Base-by-base conservation (phyloP, 2,329 filamentous ascomycete species). In the Arthrobotrys sphaeroides region DNA sequence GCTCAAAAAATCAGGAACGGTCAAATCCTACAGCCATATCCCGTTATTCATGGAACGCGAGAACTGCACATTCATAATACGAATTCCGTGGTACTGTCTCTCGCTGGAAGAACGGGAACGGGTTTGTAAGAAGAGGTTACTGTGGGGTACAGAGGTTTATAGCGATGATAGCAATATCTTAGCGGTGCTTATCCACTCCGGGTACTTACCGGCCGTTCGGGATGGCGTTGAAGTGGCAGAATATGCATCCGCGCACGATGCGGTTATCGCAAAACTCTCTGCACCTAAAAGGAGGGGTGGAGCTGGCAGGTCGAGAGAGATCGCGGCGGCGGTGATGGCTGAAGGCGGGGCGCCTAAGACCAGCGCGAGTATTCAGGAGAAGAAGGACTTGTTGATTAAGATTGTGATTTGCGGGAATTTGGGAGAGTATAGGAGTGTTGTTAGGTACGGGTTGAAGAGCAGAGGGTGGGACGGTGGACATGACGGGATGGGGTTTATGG, bases 71-170 rank as follows among this genome's bases (percentile, higher is more conserved):
- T 89, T 96, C 77, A 97, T 93, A 0, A 87, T 99, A 75, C 92
- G 95, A 79, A 89, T 99, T 5, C 91, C 94, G 1, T 89, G 91
- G 26, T 88, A 91, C 53, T 93, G 95, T 79, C 85, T 99, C 5
- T 88, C 88, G 6, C 82, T 88, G 0, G 83, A 86, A 5, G 88
- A 91, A 22, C 87, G 94, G 28, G 91, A 95, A 81, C 92, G 96
- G 78, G 94, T 98, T 60, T 96, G 93, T 9, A 84, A 88, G 5
- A 88, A 92, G 33, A 88, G 91, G 18, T 91, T 92, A 5, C 82
- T 99, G 0, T 99, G 94, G 94, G 95, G 95, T 0, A 95, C 93
- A 0, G 94, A 96, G 38, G 87, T 99, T 5, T 98, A 98, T 81
- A 96, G 93, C 0, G 95, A 99, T 79, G 95, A 99, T 82, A 97